Percentiles rank a stretch among this genome's conserved stretches.
These are phyloP conservation scores for Umbilicaria muhlenbergii DNA, from an alignment of 495 filamentous ascomycete species.

Conservation along the genomic window DNA sequence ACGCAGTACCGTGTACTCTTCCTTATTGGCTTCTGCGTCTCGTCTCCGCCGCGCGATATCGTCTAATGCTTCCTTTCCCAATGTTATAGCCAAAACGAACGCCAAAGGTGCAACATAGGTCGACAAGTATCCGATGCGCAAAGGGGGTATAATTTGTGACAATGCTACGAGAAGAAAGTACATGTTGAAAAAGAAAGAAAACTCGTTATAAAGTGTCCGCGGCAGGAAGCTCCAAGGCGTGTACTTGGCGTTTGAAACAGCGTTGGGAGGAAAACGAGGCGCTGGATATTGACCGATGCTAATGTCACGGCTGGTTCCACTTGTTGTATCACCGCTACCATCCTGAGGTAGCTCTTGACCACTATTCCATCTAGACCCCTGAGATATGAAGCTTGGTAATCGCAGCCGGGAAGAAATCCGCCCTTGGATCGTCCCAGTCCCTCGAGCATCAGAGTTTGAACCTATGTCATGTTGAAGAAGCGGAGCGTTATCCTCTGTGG, in stretches of 20 bases:
- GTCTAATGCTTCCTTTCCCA: slow-evolving; percentile 93
- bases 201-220: slow-evolving; percentile 90
- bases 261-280: slow-evolving; percentile 54
- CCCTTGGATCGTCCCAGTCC: not conserved
- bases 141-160: slow-evolving; percentile 75
- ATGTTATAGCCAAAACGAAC: slow-evolving; percentile 78
- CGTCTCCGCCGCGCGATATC: slow-evolving; percentile 74
- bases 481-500: slow-evolving; percentile 47
- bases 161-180: slow-evolving; percentile 94
- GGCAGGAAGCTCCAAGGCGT: slow-evolving; percentile 93
- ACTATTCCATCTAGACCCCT: not conserved
- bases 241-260: slow-evolving; percentile 94
- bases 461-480: slow-evolving; percentile 27
- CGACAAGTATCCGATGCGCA: slow-evolving; percentile 86
- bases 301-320: slow-evolving; percentile 11
- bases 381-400: slow-evolving; percentile 37
- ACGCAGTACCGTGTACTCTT: slow-evolving; percentile 66
- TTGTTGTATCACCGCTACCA: not conserved
- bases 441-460: not conserved
- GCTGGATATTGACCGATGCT: slow-evolving; percentile 27
- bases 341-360: not conserved
- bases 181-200: slow-evolving; percentile 99
- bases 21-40: slow-evolving; percentile 89
- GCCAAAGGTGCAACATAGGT: slow-evolving; percentile 89
- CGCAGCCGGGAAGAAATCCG: slow-evolving; percentile 21